Percentiles rank a stretch among this genome's conserved stretches.
These are phyloP conservation scores for Boletus speciosus DNA, from an alignment of 768 basidiomycete species.

Conservation along the genomic window DNA sequence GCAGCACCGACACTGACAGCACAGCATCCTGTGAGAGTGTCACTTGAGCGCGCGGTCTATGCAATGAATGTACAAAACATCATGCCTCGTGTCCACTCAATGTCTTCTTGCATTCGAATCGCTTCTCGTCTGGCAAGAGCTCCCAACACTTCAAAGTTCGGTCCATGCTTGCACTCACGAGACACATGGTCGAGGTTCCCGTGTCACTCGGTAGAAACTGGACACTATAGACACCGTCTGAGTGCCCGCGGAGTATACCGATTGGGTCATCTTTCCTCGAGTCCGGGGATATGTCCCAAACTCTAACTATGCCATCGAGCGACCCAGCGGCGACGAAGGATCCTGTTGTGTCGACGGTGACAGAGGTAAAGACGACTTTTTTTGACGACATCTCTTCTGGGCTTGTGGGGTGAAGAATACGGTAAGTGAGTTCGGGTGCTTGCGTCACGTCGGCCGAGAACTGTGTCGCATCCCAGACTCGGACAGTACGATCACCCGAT, in stretches of 20 bases:
- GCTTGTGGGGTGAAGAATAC: conserved; percentile 18
- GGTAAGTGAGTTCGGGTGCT: conserved; percentile 16
- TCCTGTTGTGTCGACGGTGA: conserved; percentile 31
- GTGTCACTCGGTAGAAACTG: conserved; percentile 27
- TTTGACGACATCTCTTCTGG: conserved; percentile 16
- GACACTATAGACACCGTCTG: conserved; percentile 30
- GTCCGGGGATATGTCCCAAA: conserved; percentile 48
- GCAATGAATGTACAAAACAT: neutral
- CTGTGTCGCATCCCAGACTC: conserved; percentile 33
- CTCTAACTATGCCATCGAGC: conserved; percentile 49
- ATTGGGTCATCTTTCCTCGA: conserved; percentile 21
- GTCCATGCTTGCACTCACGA: conserved; percentile 32
- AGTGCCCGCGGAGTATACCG: conserved; percentile 25
- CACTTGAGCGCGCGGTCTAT: neutral
- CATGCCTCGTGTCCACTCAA: conserved; percentile 29
- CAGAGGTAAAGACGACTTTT: conserved; percentile 29
- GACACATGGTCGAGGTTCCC: conserved; percentile 25
- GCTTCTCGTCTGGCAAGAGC: conserved; percentile 27
- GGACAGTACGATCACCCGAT: conserved; percentile 35
- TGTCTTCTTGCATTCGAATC: conserved; percentile 29
- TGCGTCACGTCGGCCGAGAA: conserved; percentile 19
- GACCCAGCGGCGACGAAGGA: conserved; percentile 49
- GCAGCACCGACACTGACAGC: conserved; percentile 28
- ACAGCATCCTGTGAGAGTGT: conserved; percentile 27
- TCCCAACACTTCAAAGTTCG: conserved; percentile 44